Evolutionary conservation across 768 basidiomycete species (phyloP), one percentile per base, ranked within the genome.

Genomic region (Paxillus involutus): DNA sequence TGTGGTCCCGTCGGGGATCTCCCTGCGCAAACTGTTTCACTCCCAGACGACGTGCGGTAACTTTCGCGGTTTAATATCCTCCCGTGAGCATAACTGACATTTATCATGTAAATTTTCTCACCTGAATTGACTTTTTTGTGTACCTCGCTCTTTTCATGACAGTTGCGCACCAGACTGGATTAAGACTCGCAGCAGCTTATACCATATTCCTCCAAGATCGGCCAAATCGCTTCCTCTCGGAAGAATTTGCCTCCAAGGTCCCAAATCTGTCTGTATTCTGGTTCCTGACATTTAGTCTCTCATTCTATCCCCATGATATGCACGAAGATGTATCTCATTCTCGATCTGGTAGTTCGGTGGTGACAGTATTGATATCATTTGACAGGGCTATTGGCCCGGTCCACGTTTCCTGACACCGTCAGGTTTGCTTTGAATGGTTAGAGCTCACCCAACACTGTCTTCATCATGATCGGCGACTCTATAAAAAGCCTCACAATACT

Each of bases 401-500:
- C 47, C 47, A 47, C 55, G 55, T 49, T 56, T 55, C 46, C 47
- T 49, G 29, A 33, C n/a, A 29, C 39, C 51, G 32, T 32, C 47
- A 35, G 46, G 12, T 49, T 32, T 49, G 35, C 55, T 59, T 51
- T 41, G 51, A 59, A 59, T 56, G 44, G 58, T 46, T 57, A 59
- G 55, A 37, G 45, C 55, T 37, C 50, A 48, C 47, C 43, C 55
- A 19, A 32, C 58, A 29, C 46, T 33, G 35, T 29, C 39, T 47
- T 48, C 29, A 39, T 39, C 41, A 58, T 58, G 58, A 59, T 59
- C 55, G 58, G 56, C 58, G 35, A 36, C 53, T 47, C 55, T 59
- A 59, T 59, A 59, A 59, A 56, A 59, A 57, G 58, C 55, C 58
- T 35, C 42, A 52, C 30, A 32, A 52, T 53, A 42, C 12, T 45